Evolutionary conservation across 768 basidiomycete species (phyloP).

Genomic region (Russula sp.): DNA sequence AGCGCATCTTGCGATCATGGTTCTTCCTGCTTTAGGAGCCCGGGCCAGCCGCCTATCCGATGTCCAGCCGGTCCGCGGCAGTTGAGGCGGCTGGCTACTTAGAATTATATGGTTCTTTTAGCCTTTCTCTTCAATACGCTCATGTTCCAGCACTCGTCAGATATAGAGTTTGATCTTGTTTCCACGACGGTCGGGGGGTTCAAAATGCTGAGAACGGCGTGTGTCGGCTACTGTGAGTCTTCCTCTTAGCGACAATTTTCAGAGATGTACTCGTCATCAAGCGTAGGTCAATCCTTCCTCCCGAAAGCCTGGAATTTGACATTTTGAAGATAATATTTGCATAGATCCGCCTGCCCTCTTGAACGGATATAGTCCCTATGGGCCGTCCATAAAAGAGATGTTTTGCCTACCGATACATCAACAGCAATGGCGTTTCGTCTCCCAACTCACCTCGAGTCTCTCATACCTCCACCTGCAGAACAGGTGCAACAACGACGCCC

Average conservation of each 20-base stretch:
- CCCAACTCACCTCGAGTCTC: slow-evolving; percentile 53
- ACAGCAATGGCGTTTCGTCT: slow-evolving; percentile 52
- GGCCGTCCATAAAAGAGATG: not conserved
- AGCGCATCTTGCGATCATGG: not conserved
- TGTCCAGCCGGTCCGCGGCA: slow-evolving; percentile 7
- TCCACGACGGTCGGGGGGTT: slow-evolving; percentile 11
- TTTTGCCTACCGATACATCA: not conserved
- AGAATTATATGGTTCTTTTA: not conserved
- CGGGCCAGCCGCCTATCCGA: not conserved
- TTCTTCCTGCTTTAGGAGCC: not conserved
- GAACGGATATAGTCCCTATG: too few species aligned
- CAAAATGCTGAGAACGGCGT: slow-evolving; percentile 2
- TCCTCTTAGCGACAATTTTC: not conserved
- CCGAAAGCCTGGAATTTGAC: not conserved
- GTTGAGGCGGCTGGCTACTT: not conserved
- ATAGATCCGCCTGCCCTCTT: not conserved
- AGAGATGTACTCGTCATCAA: not conserved
- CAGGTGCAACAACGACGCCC: slow-evolving; percentile 41
- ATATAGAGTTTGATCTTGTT: slow-evolving; percentile 15
- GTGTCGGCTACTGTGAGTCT: not conserved
- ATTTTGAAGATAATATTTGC: not conserved
- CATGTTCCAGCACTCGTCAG: not conserved
- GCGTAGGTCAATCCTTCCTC: not conserved
- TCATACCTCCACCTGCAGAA: slow-evolving; percentile 49
- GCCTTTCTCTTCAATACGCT: slow-evolving; percentile 1